Percentiles rank a stretch among this genome's conserved stretches.
Evolutionary conservation across 768 basidiomycete genomes (phyloP).

Genomic region (Strobilomyces dryophilus): DNA sequence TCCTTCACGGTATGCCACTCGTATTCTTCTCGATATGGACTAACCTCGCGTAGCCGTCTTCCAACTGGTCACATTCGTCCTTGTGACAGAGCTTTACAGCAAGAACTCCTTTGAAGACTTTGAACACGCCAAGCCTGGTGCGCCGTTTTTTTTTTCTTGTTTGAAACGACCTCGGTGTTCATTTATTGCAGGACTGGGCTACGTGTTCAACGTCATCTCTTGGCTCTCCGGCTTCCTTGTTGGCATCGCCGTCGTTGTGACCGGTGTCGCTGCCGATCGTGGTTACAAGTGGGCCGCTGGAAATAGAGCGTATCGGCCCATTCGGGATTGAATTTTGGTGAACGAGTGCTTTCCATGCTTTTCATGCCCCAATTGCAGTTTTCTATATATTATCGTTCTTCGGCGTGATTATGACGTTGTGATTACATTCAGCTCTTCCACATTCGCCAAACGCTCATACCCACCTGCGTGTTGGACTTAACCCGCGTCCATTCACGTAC

Average conservation of each 20-base stretch:
- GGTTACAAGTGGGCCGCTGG: constrained; percentile 72
- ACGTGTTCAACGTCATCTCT: constrained; percentile 53
- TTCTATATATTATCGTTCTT: neutral
- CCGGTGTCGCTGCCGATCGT: constrained; percentile 50
- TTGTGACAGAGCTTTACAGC: constrained; percentile 60
- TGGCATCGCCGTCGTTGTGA: constrained; percentile 50
- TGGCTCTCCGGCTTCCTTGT: constrained; percentile 59
- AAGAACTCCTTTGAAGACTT: constrained; percentile 46
- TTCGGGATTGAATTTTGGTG: constrained; percentile 18
- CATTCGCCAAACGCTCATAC: constrained; percentile 4
- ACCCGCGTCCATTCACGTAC: neutral
- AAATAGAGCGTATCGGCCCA: constrained; percentile 56
- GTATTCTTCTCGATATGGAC: neutral
- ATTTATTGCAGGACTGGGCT: constrained; percentile 49
- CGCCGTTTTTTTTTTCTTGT: constrained; percentile 11
- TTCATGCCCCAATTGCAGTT: neutral
- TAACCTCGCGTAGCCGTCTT: constrained; percentile 41
- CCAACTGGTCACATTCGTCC: constrained; percentile 56
- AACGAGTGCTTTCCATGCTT: neutral
- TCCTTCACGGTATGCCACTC: constrained; percentile 48
- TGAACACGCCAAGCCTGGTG: constrained; percentile 57
- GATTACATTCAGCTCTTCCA: neutral
- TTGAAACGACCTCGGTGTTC: neutral
- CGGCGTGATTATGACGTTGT: neutral
- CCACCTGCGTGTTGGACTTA: neutral